Conservation (phyloP, 2,329 filamentous ascomycete species). For the Orbilia ellipsospora region DNA sequence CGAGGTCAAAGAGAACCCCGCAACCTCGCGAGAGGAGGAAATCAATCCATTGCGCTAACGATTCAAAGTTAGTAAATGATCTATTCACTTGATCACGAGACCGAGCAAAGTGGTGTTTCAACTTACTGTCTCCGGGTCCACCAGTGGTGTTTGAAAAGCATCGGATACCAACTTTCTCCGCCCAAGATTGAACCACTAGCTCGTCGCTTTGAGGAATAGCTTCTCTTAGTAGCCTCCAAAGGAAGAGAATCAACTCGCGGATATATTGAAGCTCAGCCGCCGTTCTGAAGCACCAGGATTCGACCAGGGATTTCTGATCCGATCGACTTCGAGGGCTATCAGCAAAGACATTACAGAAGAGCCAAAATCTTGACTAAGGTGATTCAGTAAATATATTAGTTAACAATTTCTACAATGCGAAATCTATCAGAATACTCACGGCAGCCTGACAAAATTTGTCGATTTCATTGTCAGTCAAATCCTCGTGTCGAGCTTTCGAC, state of each 20-base stretch:
- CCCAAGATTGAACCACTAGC: conserved; percentile 42
- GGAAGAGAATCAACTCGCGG: conserved; percentile 48
- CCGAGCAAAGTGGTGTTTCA: neutral
- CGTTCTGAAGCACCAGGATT: conserved; percentile 54
- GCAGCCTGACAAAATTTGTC: conserved; percentile 52
- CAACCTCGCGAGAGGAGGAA: conserved; percentile 51
- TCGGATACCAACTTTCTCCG: conserved; percentile 45
- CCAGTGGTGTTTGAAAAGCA: conserved; percentile 38
- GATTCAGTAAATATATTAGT: neutral
- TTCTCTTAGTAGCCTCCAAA: conserved; percentile 43
- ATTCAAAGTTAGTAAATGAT: neutral
- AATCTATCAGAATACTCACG: conserved; percentile 14
- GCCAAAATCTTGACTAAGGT: conserved; percentile 44
- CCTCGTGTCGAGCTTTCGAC: conserved; percentile 41
- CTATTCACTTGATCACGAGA: neutral
- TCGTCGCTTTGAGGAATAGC: conserved; percentile 49
- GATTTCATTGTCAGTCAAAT: conserved; percentile 39
- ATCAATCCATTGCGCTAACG: conserved; percentile 50
- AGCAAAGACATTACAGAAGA: conserved; percentile 47
- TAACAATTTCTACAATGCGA: neutral
- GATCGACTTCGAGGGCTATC: conserved; percentile 49
- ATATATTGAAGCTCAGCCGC: conserved; percentile 52
- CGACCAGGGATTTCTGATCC: conserved; percentile 53
- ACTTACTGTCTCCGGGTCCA: conserved; percentile 43
- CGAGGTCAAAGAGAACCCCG: conserved; percentile 50